phyloP scores from a whole-genome alignment of 768 basidiomycete genomes.

The Gautieria morchelliformis region DNA sequence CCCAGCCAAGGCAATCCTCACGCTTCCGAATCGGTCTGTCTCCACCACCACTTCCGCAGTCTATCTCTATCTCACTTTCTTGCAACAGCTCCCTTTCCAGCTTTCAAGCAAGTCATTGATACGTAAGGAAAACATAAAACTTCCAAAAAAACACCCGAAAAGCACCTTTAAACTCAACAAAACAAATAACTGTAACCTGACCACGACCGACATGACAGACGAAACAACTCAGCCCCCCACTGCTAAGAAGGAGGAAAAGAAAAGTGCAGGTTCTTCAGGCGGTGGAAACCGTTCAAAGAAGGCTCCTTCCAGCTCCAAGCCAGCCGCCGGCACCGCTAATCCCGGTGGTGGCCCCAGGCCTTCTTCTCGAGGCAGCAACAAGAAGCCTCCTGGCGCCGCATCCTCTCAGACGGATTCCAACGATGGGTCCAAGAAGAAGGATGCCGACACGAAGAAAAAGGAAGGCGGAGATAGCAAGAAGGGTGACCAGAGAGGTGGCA shows the following conservation, averaged over 20 bases:
- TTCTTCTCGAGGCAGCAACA: constrained; percentile 59
- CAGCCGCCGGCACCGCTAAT: constrained; percentile 28
- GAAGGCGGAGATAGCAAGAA: constrained; percentile 47
- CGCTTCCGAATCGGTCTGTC: constrained; percentile 8
- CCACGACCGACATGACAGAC: constrained; percentile 88
- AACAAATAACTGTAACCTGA: constrained; percentile 15
- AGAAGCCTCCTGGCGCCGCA: constrained; percentile 34
- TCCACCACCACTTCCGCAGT: not conserved
- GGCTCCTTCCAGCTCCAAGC: constrained; percentile 35
- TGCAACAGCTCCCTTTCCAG: constrained; percentile 2
- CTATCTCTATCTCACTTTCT: not conserved
- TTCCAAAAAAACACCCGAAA: constrained; percentile 29
- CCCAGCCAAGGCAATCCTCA: constrained; percentile 8
- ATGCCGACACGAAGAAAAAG: constrained; percentile 43
- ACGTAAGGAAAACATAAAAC: constrained; percentile 37
- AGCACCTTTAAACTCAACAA: constrained; percentile 20
- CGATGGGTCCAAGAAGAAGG: constrained; percentile 49
- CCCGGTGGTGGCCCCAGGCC: constrained; percentile 34
- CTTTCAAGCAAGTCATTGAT: not conserved
- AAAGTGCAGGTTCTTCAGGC: constrained; percentile 29
- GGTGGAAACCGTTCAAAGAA: constrained; percentile 47
- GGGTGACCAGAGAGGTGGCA: constrained; percentile 42
- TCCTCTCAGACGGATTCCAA: constrained; percentile 65
- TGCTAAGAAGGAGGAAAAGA: constrained; percentile 67
- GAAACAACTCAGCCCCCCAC: constrained; percentile 34